Base-by-base conservation (phyloP, 371 early-diverging fungal species). In the Encephalitozoon cuniculi region DNA sequence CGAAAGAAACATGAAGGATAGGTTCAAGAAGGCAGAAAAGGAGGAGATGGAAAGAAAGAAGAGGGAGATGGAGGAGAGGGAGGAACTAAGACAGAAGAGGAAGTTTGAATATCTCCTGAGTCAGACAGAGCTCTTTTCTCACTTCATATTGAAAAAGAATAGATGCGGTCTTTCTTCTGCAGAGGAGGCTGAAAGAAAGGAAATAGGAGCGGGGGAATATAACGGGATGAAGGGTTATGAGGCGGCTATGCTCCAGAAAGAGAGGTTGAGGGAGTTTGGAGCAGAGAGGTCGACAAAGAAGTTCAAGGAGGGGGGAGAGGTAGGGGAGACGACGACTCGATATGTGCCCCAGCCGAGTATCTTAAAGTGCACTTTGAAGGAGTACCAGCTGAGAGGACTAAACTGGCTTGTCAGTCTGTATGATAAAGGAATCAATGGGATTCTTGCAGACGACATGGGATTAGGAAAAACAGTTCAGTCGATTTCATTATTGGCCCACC, bases 391-490 rank as follows among this genome's bases (percentile, higher is more conserved):
- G 55, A 92, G 95, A 84, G 99, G 99, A 23, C 87, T 99, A 26
- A 94, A 93, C 82, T 99, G 99, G 99, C 88, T 99, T 15, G 90
- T 91, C 26, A 93, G 91, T 81, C 83, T 95, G 80, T 94, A 94
- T 79, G 92, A 94, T 71, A 92, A 93, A 79, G 94, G 94, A 65
- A 94, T 96, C 82, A 95, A 94, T 83, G 93, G 95, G 66, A 94
- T 96, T 79, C 84, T 95, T 39, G 94, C 95, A 1, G 94, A 94
- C 82, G 94, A 94, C 84, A 96, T 96, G 96, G 97, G 94, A 41
- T 83, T 94, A 7, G 94, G 93, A 21, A 93, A 99, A 86, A 95
- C 97, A 0, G 91, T 95, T 9, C 95, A 96, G 84, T 90, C 93
- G 0, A 94, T 96, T 71, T 90, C 94, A n/a, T 87, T 96, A 85